Conservation (phyloP, 2,329 filamentous ascomycete genomes). For the Cyclaneusma minus region DNA sequence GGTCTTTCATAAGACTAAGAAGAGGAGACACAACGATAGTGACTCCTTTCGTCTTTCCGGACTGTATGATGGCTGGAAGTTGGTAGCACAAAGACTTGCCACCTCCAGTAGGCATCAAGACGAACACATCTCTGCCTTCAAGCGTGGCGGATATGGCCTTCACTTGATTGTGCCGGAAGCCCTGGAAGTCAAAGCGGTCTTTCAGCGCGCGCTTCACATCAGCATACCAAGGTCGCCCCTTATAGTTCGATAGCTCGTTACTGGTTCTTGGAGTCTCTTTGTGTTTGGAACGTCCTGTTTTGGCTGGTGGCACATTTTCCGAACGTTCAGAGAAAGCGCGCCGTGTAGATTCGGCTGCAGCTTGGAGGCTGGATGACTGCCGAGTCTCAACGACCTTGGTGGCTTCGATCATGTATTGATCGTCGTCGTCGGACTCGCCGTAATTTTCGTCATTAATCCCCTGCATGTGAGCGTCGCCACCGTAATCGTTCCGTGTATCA, state of each 20-base stretch:
- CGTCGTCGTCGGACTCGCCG: conserved; percentile 17
- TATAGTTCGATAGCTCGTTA: conserved; percentile 23
- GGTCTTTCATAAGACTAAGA: conserved; percentile 93
- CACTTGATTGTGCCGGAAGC: conserved; percentile 81
- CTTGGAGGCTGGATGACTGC: conserved; percentile 10
- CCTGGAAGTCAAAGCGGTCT: conserved; percentile 68
- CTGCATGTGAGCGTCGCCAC: too few relatives aligned
- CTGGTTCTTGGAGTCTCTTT: conserved; percentile 12
- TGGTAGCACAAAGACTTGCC: conserved; percentile 97
- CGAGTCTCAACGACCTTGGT: conserved; percentile 25
- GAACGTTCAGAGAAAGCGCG: conserved; percentile 5
- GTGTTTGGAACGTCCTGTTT: conserved; percentile 5
- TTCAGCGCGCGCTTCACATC: conserved; percentile 73
- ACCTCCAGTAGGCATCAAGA: conserved; percentile 94
- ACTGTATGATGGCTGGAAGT: conserved; percentile 69
- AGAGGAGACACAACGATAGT: conserved; percentile 92
- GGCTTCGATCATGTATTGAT: conserved; percentile 23
- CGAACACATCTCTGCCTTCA: conserved; percentile 75
- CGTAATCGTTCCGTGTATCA: too few relatives aligned
- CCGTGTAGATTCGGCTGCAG: conserved; percentile 11
- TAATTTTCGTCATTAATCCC: conserved; percentile 8
- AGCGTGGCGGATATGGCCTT: conserved; percentile 94
- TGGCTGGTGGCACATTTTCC: conserved; percentile 5
- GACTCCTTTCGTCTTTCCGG: conserved; percentile 69
- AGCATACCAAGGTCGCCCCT: conserved; percentile 65